Evolutionary conservation across 805 yeast species (phyloP).

Genomic region (Myxozyma lipomycoides): DNA sequence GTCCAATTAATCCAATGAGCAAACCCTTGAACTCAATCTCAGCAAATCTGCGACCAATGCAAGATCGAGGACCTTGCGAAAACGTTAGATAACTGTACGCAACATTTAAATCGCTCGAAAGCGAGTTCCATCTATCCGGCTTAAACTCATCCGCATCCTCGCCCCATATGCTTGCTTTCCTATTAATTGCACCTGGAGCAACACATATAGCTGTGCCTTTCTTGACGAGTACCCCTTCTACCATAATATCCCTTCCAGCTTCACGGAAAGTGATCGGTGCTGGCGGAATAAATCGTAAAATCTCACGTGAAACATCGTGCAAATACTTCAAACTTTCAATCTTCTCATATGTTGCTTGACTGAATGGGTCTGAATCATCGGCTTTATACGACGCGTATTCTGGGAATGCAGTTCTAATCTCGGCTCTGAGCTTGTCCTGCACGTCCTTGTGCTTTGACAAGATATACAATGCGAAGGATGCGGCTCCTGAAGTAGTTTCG

Average conservation of each 20-base stretch:
- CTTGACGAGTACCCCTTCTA: conserved; percentile 8
- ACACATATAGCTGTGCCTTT: conserved; percentile 13
- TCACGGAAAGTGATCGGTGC: conserved; percentile 15
- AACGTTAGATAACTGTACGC: conserved; percentile 15
- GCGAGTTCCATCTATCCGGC: conserved; percentile 23
- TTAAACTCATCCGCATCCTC: conserved; percentile 14
- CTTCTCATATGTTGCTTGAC: conserved; percentile 7
- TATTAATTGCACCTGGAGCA: conserved; percentile 3
- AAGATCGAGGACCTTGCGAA: conserved; percentile 20
- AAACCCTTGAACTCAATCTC: conserved; percentile 20
- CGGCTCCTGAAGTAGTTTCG: conserved; percentile 22
- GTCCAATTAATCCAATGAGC: conserved; percentile 15
- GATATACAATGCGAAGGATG: conserved; percentile 10
- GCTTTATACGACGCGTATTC: background rate
- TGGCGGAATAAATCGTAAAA: conserved; percentile 16
- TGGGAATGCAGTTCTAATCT: conserved; percentile 14
- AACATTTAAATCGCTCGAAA: conserved; percentile 8
- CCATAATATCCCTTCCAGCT: conserved; percentile 7
- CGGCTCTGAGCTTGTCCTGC: conserved; percentile 14
- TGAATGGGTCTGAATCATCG: conserved; percentile 2
- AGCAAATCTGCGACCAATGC: conserved; percentile 22
- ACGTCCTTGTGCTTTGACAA: conserved; percentile 14
- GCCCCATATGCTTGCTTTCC: conserved; percentile 9
- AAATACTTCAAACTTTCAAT: conserved; percentile 17
- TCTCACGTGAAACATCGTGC: conserved; percentile 16